Percentiles rank a stretch among this genome's conserved stretches.
phyloP scores from a whole-genome alignment of 2,329 filamentous ascomycete species.

The Xylaria sp. region DNA sequence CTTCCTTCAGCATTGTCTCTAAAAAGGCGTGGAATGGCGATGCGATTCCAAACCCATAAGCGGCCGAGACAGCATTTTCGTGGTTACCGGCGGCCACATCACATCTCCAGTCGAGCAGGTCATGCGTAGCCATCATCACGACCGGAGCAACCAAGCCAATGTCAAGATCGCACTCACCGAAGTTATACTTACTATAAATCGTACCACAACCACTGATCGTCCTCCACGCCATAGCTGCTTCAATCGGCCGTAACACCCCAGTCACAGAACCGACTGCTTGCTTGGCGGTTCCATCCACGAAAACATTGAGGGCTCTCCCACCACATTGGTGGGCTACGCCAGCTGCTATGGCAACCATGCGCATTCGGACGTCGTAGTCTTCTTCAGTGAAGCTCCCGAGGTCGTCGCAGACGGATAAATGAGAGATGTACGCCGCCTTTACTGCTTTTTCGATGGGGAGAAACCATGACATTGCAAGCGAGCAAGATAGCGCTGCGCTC shows the following conservation, averaged over 20 bases:
- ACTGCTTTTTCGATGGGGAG: slow-evolving; percentile 27
- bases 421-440: slow-evolving; percentile 30
- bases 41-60: slow-evolving; percentile 26
- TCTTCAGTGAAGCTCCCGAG: slow-evolving; percentile 28
- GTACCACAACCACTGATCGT: slow-evolving; percentile 30
- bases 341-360: slow-evolving; percentile 31
- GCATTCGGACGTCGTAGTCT: slow-evolving; percentile 32
- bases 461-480: slow-evolving; percentile 32
- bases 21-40: slow-evolving; percentile 31
- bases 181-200: slow-evolving; percentile 34
- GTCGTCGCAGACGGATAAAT: slow-evolving; percentile 35
- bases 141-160: slow-evolving; percentile 26
- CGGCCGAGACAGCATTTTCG: slow-evolving; percentile 30
- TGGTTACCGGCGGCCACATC: slow-evolving; percentile 31
- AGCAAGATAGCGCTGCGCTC: slow-evolving; percentile 25
- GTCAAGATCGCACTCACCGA: slow-evolving; percentile 21
- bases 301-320: slow-evolving; percentile 22
- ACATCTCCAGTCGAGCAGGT: slow-evolving; percentile 34
- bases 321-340: slow-evolving; percentile 29
- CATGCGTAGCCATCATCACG: slow-evolving; percentile 31
- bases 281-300: slow-evolving; percentile 31
- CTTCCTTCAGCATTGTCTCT: slow-evolving; percentile 29
- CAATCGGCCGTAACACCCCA: slow-evolving; percentile 9
- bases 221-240: slow-evolving; percentile 34
- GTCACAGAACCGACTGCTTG: slow-evolving; percentile 24